Percentiles rank a stretch among this genome's conserved stretches.
These are phyloP conservation scores for Leccinellum rugosiceps DNA, from an alignment of 768 basidiomycete species.

Conservation along the genomic window DNA sequence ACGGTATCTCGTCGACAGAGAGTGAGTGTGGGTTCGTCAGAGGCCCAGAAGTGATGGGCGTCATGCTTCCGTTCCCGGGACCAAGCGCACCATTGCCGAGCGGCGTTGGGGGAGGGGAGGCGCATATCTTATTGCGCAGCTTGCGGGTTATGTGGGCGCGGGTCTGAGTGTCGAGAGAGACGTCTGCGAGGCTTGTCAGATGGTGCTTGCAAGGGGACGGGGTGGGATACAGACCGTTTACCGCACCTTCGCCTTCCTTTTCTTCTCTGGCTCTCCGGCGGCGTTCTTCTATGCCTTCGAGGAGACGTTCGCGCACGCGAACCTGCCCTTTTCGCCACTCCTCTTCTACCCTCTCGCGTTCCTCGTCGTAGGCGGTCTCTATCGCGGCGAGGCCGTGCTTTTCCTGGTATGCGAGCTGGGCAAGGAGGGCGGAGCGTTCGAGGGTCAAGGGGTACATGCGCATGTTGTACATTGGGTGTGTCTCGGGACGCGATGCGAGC, in stretches of 20 bases:
- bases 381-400: conserved; percentile 63
- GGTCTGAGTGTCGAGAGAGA: conserved; percentile 70
- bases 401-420: conserved; percentile 65
- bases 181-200: conserved; percentile 44
- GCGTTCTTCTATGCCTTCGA: conserved; percentile 85
- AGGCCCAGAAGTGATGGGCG: conserved; percentile 66
- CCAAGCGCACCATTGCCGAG: conserved; percentile 39
- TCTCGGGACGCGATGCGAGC: conserved; percentile 67
- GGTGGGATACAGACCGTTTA: conserved; percentile 46
- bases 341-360: conserved; percentile 75
- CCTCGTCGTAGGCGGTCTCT: conserved; percentile 72
- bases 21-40: conserved; percentile 83
- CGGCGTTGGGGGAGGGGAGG: conserved; percentile 76
- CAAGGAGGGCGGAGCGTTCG: conserved; percentile 72
- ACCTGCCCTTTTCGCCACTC: conserved; percentile 78
- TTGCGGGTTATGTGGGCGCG: conserved; percentile 63
- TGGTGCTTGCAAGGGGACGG: background rate
- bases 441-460: conserved; percentile 71
- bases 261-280: conserved; percentile 77
- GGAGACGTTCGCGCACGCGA: conserved; percentile 67
- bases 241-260: conserved; percentile 84
- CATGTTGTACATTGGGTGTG: conserved; percentile 61
- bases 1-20: conserved; percentile 81
- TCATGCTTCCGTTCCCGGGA: conserved; percentile 37
- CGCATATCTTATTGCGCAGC: conserved; percentile 75